Base-by-base conservation (phyloP, 495 filamentous ascomycete species). In the Neurospora sp. region DNA sequence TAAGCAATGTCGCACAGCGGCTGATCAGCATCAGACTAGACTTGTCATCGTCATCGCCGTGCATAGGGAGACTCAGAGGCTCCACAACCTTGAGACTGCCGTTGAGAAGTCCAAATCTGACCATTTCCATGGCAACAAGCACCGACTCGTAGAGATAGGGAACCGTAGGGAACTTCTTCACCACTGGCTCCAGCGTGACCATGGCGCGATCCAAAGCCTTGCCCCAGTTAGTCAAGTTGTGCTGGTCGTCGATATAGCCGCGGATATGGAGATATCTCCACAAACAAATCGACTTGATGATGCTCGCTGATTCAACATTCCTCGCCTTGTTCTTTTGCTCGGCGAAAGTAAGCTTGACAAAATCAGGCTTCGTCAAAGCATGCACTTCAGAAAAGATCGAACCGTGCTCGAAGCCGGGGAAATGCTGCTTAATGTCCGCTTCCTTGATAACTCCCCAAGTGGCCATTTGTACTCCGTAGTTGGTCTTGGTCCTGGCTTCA, bases 211-310 rank as follows among this genome's bases (percentile, higher is more conserved):
- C 87, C 31, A 98, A 83, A 12, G 92, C 92, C 73, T 89, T 86
- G 37, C 96, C 96, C 95, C 94, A 97, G 37, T 81, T 74, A 9
- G 94, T 97, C 38, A 98, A 87, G 72, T 89, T 85, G 81, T 98
- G 96, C 68, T 89, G 88, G 68, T 90, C 87, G 74, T 96, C 88
- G 44, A 96, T 83, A 75, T 97, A 98, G 11, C 89, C 93, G 68
- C 94, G 91, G 48, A 98, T 84, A 79, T 98, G 93, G 39, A 98
- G 84, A 80, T 97, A 95, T 48, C 93, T 89, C 91, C 93, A 97
- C 69, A 93, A 81, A 4, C 91, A 88, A 78, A 97, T 93, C 22
- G 89, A 88, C 12, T 91, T 81, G 68, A 98, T 87, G 75, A 97
- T 88, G n/a, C 91, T 86, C 72, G 88, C 85, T n/a, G 87, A 86